A percentile compares a stretch with the other conserved stretches of the same genome.
These are phyloP conservation scores for Mimosa pudica DNA, from an alignment of 306 rosid species.

Conservation along the genomic window DNA sequence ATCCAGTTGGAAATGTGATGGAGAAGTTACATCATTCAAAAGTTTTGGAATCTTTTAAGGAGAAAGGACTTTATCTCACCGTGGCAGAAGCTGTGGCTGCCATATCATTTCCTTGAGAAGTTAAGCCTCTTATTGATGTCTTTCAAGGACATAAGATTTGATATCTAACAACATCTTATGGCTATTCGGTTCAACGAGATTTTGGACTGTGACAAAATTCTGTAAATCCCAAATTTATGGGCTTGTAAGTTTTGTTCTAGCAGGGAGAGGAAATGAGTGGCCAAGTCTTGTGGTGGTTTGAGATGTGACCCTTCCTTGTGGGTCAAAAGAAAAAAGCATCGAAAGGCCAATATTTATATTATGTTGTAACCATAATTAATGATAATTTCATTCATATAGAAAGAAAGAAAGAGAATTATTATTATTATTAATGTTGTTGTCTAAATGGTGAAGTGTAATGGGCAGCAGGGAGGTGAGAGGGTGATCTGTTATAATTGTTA, in stretches of 20 bases:
- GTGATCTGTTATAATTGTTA: too few relatives aligned
- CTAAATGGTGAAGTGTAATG: too few relatives aligned
- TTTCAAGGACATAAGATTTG: constrained; percentile 2
- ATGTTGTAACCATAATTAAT: too few relatives aligned
- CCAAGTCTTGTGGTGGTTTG: neutral
- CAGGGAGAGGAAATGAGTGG: constrained; percentile 15
- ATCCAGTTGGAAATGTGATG: constrained; percentile 78
- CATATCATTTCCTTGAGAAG: constrained; percentile 53
- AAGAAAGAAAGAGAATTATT: too few relatives aligned
- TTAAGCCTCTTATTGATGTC: constrained; percentile 49
- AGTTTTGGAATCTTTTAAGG: constrained; percentile 56
- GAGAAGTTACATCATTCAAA: constrained; percentile 68
- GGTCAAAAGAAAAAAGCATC: neutral
- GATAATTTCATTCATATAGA: too few relatives aligned
- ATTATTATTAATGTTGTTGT: too few relatives aligned
- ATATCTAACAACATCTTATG: constrained; percentile 33
- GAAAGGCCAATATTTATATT: neutral
- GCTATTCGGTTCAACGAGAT: neutral
- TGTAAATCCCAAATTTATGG: neutral
- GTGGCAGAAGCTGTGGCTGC: constrained; percentile 84
- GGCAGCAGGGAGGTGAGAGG: too few relatives aligned
- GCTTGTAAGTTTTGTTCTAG: neutral
- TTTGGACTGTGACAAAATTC: neutral
- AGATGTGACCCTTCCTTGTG: neutral
- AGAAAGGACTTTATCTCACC: constrained; percentile 64